These are phyloP conservation scores for Aspergillus sparsus DNA, from an alignment of 495 filamentous ascomycete species.

Conservation along the genomic window DNA sequence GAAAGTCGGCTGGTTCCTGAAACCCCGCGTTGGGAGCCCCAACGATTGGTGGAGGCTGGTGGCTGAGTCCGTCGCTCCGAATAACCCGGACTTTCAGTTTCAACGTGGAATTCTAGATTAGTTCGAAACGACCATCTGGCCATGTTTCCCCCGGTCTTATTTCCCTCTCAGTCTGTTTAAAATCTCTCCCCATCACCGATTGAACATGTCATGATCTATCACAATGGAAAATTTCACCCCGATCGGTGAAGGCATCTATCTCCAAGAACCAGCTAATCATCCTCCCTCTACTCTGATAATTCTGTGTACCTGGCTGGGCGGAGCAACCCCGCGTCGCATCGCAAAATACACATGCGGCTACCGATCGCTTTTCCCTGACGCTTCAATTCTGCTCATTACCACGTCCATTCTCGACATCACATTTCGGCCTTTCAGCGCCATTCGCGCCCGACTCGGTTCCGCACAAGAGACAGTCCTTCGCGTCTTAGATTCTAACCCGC, in stretches of 20 bases:
- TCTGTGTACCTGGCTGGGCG: slow-evolving; percentile 34
- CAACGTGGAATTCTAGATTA: too few relatives aligned
- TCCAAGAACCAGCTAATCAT: slow-evolving; percentile 23
- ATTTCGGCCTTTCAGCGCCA: slow-evolving; percentile 23
- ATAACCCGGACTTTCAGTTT: too few relatives aligned
- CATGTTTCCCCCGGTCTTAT: too few relatives aligned
- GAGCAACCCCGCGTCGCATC: slow-evolving; percentile 33
- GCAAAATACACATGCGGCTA: slow-evolving; percentile 32
- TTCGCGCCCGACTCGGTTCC: slow-evolving; percentile 26
- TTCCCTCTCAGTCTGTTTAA: too few relatives aligned
- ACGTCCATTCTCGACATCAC: slow-evolving; percentile 23
- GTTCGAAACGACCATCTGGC: too few relatives aligned
- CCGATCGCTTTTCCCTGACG: slow-evolving; percentile 21
- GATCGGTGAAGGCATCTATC: slow-evolving; percentile 21
- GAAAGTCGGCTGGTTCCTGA: too few relatives aligned
- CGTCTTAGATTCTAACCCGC: slow-evolving; percentile 18
- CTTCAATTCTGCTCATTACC: slow-evolving; percentile 33
- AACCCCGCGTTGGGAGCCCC: too few relatives aligned
- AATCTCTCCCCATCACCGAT: too few relatives aligned
- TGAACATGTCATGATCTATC: slow-evolving; percentile 1
- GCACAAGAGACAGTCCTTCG: slow-evolving; percentile 25
- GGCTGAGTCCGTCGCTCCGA: too few relatives aligned
- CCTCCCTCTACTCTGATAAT: slow-evolving; percentile 22
- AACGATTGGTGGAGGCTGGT: too few relatives aligned
- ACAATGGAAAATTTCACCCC: background rate